Percentiles rank a stretch among this genome's conserved stretches.
Evolutionary conservation across 306 rosid genomes (phyloP).

Genomic region (Arachis stenosperma): DNA sequence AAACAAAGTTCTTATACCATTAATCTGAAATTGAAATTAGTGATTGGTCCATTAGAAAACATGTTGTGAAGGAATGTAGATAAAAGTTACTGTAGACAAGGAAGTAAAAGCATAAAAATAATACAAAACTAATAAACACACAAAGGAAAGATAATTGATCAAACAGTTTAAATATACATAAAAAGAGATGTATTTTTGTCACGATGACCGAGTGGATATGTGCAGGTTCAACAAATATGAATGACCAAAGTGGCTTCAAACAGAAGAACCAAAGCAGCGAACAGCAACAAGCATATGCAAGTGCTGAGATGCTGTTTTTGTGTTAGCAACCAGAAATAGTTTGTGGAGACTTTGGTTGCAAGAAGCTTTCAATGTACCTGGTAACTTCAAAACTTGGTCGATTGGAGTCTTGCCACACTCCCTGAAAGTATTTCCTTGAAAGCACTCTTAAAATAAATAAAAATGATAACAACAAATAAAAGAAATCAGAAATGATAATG

Average conservation of each 20-base stretch:
- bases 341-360: slow-evolving; percentile 57
- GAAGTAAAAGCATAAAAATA: slow-evolving; percentile 28
- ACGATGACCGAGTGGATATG: slow-evolving; percentile 76
- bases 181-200: slow-evolving; percentile 62
- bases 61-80: slow-evolving; percentile 1
- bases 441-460: slow-evolving; percentile 33
- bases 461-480: slow-evolving; percentile 12
- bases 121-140: slow-evolving; percentile 21
- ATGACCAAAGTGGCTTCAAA: slow-evolving; percentile 78
- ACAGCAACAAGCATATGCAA: slow-evolving; percentile 73
- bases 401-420: slow-evolving; percentile 69
- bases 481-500: slow-evolving; percentile 15
- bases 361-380: slow-evolving; percentile 78
- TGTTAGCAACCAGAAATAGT: slow-evolving; percentile 55
- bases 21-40: slow-evolving; percentile 28
- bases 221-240: slow-evolving; percentile 86
- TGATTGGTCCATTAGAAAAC: slow-evolving; percentile 26
- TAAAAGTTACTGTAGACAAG: slow-evolving; percentile 1
- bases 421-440: slow-evolving; percentile 46
- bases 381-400: slow-evolving; percentile 91
- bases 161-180: slow-evolving; percentile 37
- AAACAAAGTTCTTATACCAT: slow-evolving; percentile 24
- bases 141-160: slow-evolving; percentile 7
- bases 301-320: slow-evolving; percentile 75
- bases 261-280: slow-evolving; percentile 81